Conservation (phyloP, 108 stramenopile genomes). For the Skeletonema costatum region DNA sequence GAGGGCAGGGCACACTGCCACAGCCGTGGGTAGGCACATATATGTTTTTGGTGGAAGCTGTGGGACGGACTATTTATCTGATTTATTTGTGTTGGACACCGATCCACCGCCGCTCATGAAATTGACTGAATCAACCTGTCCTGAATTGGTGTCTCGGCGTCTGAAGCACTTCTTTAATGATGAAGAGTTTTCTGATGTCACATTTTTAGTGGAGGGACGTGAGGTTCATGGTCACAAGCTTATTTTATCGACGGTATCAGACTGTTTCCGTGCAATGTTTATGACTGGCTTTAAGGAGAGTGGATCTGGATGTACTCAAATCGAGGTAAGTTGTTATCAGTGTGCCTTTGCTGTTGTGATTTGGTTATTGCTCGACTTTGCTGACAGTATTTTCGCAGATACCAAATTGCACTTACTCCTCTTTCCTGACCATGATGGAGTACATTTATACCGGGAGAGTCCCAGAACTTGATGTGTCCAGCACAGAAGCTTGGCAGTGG, state of each 20-base stretch:
- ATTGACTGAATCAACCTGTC: constrained; percentile 68
- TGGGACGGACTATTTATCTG: constrained; percentile 78
- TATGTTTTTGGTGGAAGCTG: constrained; percentile 87
- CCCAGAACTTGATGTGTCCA: constrained; percentile 54
- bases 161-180: constrained; percentile 83
- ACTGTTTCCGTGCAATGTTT: constrained; percentile 95
- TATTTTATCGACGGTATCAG: constrained; percentile 82
- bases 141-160: constrained; percentile 64
- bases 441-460: constrained; percentile 89
- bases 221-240: constrained; percentile 88
- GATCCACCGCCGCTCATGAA: constrained; percentile 78
- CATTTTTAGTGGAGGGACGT: constrained; percentile 88
- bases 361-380: neutral
- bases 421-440: constrained; percentile 86
- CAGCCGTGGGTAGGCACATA: constrained; percentile 82
- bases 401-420: constrained; percentile 74
- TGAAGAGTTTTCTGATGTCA: constrained; percentile 90
- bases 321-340: constrained; percentile 48
- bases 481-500: constrained; percentile 16
- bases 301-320: constrained; percentile 61
- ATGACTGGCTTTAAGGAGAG: constrained; percentile 81
- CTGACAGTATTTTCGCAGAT: constrained; percentile 33
- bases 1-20: constrained; percentile 94
- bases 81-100: constrained; percentile 89
- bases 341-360: neutral